These are phyloP conservation scores for Solanum okadae DNA, from an alignment of 257 asterid species.

Conservation along the genomic window DNA sequence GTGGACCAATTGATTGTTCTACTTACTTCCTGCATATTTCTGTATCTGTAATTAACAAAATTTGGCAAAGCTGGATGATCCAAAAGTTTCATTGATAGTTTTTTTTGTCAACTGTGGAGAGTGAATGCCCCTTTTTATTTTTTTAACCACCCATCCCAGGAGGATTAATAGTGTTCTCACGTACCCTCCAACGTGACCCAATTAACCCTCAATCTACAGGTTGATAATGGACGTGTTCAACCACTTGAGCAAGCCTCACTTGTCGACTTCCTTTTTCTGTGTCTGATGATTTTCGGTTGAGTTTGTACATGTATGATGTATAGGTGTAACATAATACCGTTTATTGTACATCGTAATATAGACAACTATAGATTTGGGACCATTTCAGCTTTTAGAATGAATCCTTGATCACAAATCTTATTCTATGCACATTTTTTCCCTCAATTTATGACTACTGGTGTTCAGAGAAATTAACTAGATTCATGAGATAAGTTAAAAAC, in stretches of 20 bases:
- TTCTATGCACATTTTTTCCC: background rate
- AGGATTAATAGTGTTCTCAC: background rate
- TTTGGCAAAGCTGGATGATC: background rate
- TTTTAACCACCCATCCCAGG: background rate
- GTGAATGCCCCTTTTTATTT: background rate
- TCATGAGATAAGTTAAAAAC: slow-evolving; percentile 3
- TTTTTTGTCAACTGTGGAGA: background rate
- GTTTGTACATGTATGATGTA: background rate
- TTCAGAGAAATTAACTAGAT: background rate
- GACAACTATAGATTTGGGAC: background rate
- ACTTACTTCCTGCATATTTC: background rate
- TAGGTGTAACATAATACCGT: background rate
- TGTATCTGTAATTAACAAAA: background rate
- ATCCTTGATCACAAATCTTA: background rate
- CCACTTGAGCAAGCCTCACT: background rate
- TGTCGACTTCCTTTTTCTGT: background rate
- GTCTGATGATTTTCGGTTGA: background rate
- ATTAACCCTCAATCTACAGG: background rate
- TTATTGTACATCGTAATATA: background rate
- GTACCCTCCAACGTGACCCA: background rate
- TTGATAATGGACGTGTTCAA: background rate
- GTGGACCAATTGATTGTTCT: too few species aligned
- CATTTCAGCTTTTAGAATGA: background rate
- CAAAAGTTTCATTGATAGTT: background rate
- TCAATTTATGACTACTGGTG: slow-evolving; percentile 3